A percentile compares a stretch with the other conserved stretches of the same genome.
phyloP scores from a whole-genome alignment of 2,329 filamentous ascomycete genomes.

The Helotiales sp. region DNA sequence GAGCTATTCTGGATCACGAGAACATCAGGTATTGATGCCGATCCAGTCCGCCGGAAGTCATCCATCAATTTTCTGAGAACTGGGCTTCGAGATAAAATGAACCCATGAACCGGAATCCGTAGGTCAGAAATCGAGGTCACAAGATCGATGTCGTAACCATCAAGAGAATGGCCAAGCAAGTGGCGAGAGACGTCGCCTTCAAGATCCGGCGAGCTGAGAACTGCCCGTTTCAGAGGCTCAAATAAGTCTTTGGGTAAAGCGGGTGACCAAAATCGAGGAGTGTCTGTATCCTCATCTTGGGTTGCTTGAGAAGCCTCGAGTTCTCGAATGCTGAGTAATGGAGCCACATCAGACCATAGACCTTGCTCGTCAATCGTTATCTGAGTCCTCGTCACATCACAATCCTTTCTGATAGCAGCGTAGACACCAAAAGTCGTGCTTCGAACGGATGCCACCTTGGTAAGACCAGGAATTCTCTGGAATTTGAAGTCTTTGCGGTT shows the following conservation, averaged over 20 bases:
- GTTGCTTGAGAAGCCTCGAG: slow-evolving; percentile 55
- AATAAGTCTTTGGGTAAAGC: slow-evolving; percentile 58
- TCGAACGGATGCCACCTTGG: slow-evolving; percentile 80
- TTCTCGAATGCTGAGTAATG: slow-evolving; percentile 69
- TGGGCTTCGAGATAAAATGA: slow-evolving; percentile 76
- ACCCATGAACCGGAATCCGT: slow-evolving; percentile 80
- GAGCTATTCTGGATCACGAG: slow-evolving; percentile 59
- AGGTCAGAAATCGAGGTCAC: slow-evolving; percentile 70
- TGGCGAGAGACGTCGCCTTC: slow-evolving; percentile 65
- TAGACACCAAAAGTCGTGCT: slow-evolving; percentile 91
- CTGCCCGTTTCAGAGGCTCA: slow-evolving; percentile 54
- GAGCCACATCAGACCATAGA: slow-evolving; percentile 75
- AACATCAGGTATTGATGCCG: slow-evolving; percentile 63
- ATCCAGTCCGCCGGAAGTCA: slow-evolving; percentile 59
- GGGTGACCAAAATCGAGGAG: slow-evolving; percentile 49
- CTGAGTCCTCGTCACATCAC: slow-evolving; percentile 75
- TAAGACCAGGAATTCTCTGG: slow-evolving; percentile 85
- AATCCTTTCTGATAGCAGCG: slow-evolving; percentile 84
- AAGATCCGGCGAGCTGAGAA: slow-evolving; percentile 67
- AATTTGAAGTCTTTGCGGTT: slow-evolving; percentile 94
- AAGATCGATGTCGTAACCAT: slow-evolving; percentile 46
- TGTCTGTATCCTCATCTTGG: slow-evolving; percentile 46
- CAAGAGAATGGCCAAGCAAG: slow-evolving; percentile 48
- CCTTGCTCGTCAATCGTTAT: slow-evolving; percentile 69
- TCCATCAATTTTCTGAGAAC: slow-evolving; percentile 67